These are phyloP conservation scores for Pleochaeta shiraiana DNA, from an alignment of 2,329 filamentous ascomycete species.

Conservation along the genomic window DNA sequence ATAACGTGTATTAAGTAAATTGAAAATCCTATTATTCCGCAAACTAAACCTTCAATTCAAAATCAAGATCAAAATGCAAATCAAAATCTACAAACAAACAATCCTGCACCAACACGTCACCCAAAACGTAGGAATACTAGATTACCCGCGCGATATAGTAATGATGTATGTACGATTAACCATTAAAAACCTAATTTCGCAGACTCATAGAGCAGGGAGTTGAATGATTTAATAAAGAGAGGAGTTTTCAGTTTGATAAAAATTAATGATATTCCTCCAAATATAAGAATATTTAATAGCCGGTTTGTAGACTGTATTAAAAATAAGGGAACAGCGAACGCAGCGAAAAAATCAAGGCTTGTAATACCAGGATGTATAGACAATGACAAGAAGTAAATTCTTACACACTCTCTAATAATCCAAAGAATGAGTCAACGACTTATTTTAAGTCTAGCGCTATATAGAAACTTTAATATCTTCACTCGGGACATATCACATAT, in stretches of 20 bases:
- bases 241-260: neutral
- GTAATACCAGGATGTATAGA: neutral
- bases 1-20: neutral
- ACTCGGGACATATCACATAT: neutral
- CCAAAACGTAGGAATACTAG: neutral
- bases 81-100: neutral
- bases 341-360: neutral
- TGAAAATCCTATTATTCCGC: neutral
- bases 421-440: neutral
- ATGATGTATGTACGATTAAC: too few relatives aligned
- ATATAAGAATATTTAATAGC: neutral
- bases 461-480: neutral
- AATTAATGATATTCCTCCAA: neutral
- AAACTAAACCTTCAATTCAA: too few relatives aligned
- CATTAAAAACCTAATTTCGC: neutral
- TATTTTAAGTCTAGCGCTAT: neutral
- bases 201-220: neutral
- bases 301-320: neutral
- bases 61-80: neutral
- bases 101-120: neutral
- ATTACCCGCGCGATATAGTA: too few relatives aligned
- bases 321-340: neutral
- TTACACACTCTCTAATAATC: neutral
- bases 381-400: neutral
- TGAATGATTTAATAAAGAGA: conserved; percentile 1